Conservation (phyloP, 1,284 basidiomycete species). For the Crepidotus sp. region DNA sequence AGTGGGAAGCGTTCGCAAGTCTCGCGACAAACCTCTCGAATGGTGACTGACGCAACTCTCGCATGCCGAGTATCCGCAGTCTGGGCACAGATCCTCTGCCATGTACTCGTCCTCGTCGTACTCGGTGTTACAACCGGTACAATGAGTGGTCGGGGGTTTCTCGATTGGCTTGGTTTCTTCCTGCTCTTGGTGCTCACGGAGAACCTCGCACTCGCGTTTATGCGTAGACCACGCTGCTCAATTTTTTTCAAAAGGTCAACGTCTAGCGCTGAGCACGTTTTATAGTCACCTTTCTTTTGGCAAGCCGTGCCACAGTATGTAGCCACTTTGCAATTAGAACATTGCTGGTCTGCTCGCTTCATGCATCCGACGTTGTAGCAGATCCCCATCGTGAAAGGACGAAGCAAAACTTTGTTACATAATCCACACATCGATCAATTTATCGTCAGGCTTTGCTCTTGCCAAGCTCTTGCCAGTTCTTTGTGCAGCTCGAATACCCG, state of each 20-base stretch:
- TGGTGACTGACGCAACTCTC: slow-evolving; percentile 27
- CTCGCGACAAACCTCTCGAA: slow-evolving; percentile 24
- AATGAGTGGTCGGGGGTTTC: slow-evolving; percentile 26
- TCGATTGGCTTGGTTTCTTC: slow-evolving; percentile 19
- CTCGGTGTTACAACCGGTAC: slow-evolving; percentile 29
- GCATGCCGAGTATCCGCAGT: slow-evolving; percentile 30
- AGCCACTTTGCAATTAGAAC: slow-evolving; percentile 8
- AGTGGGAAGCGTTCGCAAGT: no score
- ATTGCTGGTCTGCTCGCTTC: slow-evolving; percentile 5
- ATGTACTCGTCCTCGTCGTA: slow-evolving; percentile 20
- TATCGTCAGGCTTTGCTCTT: neutral
- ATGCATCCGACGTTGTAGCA: slow-evolving; percentile 10
- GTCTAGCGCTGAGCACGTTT: neutral
- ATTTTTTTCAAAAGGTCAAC: neutral
- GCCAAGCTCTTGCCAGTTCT: no score
- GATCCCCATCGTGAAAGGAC: neutral
- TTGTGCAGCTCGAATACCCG: slow-evolving; percentile 13
- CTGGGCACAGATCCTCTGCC: slow-evolving; percentile 23
- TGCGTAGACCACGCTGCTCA: slow-evolving; percentile 24
- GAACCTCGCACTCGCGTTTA: slow-evolving; percentile 28
- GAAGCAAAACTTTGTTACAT: neutral
- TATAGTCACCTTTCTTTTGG: slow-evolving; percentile 8
- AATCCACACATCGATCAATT: neutral
- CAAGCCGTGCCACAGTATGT: slow-evolving; percentile 8
- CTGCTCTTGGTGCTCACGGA: slow-evolving; percentile 23